Evolutionary conservation across 169 alveolate genomes (phyloP).

Genomic region (Eimeria necatrix): DNA sequence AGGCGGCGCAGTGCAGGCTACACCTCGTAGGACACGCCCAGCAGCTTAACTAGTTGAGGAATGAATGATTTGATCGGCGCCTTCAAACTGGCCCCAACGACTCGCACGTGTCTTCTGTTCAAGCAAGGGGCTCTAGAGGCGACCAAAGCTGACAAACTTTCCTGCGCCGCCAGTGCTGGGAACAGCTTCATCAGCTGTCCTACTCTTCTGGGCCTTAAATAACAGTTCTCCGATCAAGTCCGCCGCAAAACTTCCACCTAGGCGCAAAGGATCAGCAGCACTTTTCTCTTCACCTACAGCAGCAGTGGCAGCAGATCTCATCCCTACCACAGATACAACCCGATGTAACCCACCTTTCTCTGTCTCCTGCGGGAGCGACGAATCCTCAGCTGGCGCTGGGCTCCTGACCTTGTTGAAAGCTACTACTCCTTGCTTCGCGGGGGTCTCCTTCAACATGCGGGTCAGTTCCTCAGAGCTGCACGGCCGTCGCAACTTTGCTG

Average conservation of each 20-base stretch:
- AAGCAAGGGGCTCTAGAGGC: background rate
- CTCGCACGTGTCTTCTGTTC: background rate
- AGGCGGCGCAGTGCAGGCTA: background rate
- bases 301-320: background rate
- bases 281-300: background rate
- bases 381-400: background rate
- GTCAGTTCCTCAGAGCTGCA: slow-evolving; percentile 20
- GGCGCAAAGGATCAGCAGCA: background rate
- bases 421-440: background rate
- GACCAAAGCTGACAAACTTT: slow-evolving; percentile 19
- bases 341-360: background rate
- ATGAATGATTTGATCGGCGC: background rate
- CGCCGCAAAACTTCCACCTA: background rate
- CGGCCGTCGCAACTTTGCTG: slow-evolving; percentile 27
- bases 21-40: background rate
- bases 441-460: background rate
- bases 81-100: background rate
- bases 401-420: background rate
- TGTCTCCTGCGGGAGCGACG: background rate
- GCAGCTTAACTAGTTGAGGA: background rate
- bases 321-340: no score
- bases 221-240: background rate
- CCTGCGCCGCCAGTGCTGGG: background rate
- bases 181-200: background rate
- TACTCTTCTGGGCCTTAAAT: background rate